These are phyloP conservation scores for Mycena sanguinolenta DNA, from an alignment of 768 basidiomycete species.

Conservation along the genomic window DNA sequence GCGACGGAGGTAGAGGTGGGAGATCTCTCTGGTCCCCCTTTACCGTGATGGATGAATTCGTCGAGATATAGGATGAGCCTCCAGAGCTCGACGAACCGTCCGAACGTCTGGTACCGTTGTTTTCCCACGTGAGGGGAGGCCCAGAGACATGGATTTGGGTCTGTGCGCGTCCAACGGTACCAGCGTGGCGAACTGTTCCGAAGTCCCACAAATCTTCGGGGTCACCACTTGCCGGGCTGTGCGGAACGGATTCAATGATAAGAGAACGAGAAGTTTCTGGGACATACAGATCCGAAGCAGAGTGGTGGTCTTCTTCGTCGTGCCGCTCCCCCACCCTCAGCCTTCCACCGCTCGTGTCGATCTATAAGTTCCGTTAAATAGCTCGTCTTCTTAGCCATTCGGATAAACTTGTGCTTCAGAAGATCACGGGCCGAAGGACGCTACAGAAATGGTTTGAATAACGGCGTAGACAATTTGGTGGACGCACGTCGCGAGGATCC, in stretches of 20 bases:
- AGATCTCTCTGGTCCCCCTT: slow-evolving; percentile 64
- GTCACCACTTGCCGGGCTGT: slow-evolving; percentile 68
- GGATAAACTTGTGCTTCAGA: slow-evolving; percentile 95
- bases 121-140: slow-evolving; percentile 85
- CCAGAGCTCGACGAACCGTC: slow-evolving; percentile 54
- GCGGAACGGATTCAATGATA: neutral
- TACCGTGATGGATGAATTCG: slow-evolving; percentile 60
- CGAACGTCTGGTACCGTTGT: slow-evolving; percentile 67
- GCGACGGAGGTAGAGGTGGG: slow-evolving; percentile 66
- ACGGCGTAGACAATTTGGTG: slow-evolving; percentile 4
- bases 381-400: slow-evolving; percentile 93
- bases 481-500: slow-evolving; percentile 89
- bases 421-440: slow-evolving; percentile 96
- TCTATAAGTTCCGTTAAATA: slow-evolving; percentile 98
- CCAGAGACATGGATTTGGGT: slow-evolving; percentile 72
- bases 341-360: slow-evolving; percentile 92
- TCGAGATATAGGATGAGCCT: slow-evolving; percentile 45
- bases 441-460: slow-evolving; percentile 55
- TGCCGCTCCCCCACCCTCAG: slow-evolving; percentile 85
- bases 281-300: slow-evolving; percentile 73
- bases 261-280: neutral
- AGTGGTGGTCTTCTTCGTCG: slow-evolving; percentile 78
- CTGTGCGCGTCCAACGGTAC: slow-evolving; percentile 77
- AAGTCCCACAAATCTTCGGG: slow-evolving; percentile 96
- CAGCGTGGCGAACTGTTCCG: slow-evolving; percentile 90